Conservation (phyloP, 2,329 filamentous ascomycete species). For the Paraphoma sp. region DNA sequence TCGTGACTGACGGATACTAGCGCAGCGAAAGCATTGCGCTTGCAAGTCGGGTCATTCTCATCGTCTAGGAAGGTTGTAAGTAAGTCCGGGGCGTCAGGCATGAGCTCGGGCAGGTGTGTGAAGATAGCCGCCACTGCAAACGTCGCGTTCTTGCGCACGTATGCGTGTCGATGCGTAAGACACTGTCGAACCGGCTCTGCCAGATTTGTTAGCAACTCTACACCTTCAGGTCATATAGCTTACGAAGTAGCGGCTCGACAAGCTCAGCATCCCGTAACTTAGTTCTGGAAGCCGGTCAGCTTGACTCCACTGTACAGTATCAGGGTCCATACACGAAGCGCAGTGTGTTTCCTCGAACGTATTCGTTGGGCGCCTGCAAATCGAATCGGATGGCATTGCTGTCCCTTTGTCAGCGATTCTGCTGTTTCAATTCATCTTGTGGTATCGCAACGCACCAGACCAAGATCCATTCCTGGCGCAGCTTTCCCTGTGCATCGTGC, state of each 20-base stretch:
- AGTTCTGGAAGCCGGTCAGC: constrained; percentile 56
- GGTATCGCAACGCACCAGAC: constrained; percentile 74
- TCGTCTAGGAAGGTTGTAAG: constrained; percentile 87
- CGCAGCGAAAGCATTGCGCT: constrained; percentile 95
- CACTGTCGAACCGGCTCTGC: constrained; percentile 81
- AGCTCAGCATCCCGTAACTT: constrained; percentile 96
- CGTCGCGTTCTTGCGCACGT: constrained; percentile 97
- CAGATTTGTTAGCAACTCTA: constrained; percentile 12
- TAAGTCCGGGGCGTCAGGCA: constrained; percentile 93
- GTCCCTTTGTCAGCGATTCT: constrained; percentile 31
- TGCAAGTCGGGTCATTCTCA: constrained; percentile 94
- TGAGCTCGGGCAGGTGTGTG: constrained; percentile 86
- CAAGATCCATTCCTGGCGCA: constrained; percentile 99
- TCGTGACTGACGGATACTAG: constrained; percentile 91
- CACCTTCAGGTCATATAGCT: constrained; percentile 1
- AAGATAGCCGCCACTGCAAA: constrained; percentile 94
- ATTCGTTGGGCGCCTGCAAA: constrained; percentile 96
- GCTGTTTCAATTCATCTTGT: background rate
- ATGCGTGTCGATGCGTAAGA: constrained; percentile 94
- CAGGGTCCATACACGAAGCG: constrained; percentile 71
- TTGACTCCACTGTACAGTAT: background rate
- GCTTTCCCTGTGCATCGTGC: constrained; percentile 86
- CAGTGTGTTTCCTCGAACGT: constrained; percentile 96
- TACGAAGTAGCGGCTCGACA: constrained; percentile 87
- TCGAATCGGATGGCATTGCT: constrained; percentile 99